A percentile compares a stretch with the other conserved stretches of the same genome.
Evolutionary conservation across 306 rosid species (phyloP).

Genomic region (Boehmeria nivea): DNA sequence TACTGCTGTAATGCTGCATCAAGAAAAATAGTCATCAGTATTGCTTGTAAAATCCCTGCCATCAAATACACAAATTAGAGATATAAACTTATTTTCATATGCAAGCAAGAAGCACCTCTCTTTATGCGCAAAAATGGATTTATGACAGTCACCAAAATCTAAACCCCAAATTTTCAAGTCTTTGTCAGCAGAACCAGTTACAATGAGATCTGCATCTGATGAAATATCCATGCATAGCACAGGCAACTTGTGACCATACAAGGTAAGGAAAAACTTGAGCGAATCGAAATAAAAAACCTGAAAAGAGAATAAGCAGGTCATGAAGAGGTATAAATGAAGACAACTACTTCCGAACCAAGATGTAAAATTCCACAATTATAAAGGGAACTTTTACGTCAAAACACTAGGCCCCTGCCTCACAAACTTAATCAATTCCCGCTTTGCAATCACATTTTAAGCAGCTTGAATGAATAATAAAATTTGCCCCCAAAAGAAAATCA

Average conservation of each 20-base stretch:
- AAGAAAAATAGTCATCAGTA: conserved; percentile 26
- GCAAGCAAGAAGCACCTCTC: conserved; percentile 55
- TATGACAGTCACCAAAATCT: conserved; percentile 94
- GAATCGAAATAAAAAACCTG: conserved; percentile 80
- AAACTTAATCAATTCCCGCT: too few species aligned
- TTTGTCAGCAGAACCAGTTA: conserved; percentile 95
- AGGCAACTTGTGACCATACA: conserved; percentile 92
- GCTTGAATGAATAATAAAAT: too few species aligned
- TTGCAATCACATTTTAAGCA: too few species aligned
- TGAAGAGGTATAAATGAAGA: background rate
- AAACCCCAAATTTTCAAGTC: conserved; percentile 95
- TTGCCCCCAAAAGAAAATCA: too few species aligned
- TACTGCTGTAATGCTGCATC: conserved; percentile 79
- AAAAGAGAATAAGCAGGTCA: conserved; percentile 26
- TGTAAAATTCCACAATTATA: too few species aligned
- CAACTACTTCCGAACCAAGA: conserved; percentile 9
- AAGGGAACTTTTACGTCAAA: too few species aligned
- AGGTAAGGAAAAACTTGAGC: conserved; percentile 69
- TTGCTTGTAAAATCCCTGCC: conserved; percentile 3
- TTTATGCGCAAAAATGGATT: conserved; percentile 85
- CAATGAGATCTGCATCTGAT: conserved; percentile 86
- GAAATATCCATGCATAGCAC: conserved; percentile 96
- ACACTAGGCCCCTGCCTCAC: too few species aligned
- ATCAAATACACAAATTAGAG: background rate
- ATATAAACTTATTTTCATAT: background rate